These are phyloP conservation scores for Metarhizium sp. DNA, from an alignment of 2,329 filamentous ascomycete genomes.

Conservation along the genomic window DNA sequence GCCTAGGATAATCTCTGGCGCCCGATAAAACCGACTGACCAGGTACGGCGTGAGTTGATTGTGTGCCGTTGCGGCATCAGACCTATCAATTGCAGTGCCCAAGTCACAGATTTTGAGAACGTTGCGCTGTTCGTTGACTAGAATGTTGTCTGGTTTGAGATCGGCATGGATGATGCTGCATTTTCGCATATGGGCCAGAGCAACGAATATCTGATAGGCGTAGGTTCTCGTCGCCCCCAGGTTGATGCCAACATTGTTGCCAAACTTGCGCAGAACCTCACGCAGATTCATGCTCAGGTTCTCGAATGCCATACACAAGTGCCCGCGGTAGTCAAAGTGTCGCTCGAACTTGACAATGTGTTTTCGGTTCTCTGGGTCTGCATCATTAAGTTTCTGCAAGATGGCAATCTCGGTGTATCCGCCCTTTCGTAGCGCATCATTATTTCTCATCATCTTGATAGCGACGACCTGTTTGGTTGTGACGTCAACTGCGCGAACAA, in stretches of 20 bases:
- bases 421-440: conserved; percentile 84
- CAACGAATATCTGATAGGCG: conserved; percentile 88
- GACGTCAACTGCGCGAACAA: conserved; percentile 79
- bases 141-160: conserved; percentile 94
- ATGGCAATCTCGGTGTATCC: conserved; percentile 94
- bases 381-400: conserved; percentile 73
- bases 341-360: conserved; percentile 84
- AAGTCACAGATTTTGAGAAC: conserved; percentile 92
- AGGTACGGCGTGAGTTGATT: conserved; percentile 91
- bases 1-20: conserved; percentile 94
- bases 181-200: conserved; percentile 77
- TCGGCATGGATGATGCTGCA: conserved; percentile 94
- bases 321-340: conserved; percentile 86
- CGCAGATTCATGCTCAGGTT: conserved; percentile 88
- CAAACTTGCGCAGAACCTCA: conserved; percentile 92
- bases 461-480: conserved; percentile 71
- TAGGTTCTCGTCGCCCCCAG: conserved; percentile 79
- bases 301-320: conserved; percentile 95
- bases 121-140: conserved; percentile 76
- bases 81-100: conserved; percentile 86
- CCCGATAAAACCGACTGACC: conserved; percentile 93
- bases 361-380: conserved; percentile 82
- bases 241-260: conserved; percentile 88
- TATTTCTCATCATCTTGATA: conserved; percentile 96
- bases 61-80: conserved; percentile 60